These are phyloP conservation scores for Endocarpon pusillum DNA, from an alignment of 495 filamentous ascomycete genomes.

Conservation along the genomic window DNA sequence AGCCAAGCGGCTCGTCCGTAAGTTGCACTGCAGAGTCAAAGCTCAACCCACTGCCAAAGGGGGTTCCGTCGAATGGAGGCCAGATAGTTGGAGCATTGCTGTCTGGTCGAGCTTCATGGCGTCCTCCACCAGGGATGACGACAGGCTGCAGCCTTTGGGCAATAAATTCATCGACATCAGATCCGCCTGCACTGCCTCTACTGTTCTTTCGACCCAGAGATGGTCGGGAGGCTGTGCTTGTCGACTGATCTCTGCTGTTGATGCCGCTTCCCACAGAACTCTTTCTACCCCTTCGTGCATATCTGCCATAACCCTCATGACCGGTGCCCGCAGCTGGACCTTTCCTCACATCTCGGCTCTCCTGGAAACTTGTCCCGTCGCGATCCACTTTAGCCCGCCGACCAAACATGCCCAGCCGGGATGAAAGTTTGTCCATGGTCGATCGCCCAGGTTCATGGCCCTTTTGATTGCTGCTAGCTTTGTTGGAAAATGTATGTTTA, in stretches of 20 bases:
- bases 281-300: constrained; percentile 30
- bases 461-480: background rate
- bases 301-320: constrained; percentile 87
- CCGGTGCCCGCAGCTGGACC: constrained; percentile 87
- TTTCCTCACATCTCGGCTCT: constrained; percentile 44
- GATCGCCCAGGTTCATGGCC: constrained; percentile 15
- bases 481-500: background rate
- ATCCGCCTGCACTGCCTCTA: constrained; percentile 30
- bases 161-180: constrained; percentile 50
- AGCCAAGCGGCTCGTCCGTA: too few relatives aligned
- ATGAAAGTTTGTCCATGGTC: constrained; percentile 21
- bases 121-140: constrained; percentile 63
- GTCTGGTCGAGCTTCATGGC: too few relatives aligned
- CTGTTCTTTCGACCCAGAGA: constrained; percentile 36
- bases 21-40: too few relatives aligned
- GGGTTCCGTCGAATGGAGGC: too few relatives aligned
- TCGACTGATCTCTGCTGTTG: constrained; percentile 31
- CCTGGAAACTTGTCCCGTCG: constrained; percentile 26
- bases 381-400: constrained; percentile 52
- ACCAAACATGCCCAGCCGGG: constrained; percentile 60
- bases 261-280: constrained; percentile 30
- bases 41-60: too few relatives aligned
- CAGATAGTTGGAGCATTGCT: too few relatives aligned
- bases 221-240: constrained; percentile 33
- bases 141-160: constrained; percentile 71